A percentile compares a stretch with the other conserved stretches of the same genome.
These are phyloP conservation scores for Claviceps paspali DNA, from an alignment of 2,329 filamentous ascomycete species.

Conservation along the genomic window DNA sequence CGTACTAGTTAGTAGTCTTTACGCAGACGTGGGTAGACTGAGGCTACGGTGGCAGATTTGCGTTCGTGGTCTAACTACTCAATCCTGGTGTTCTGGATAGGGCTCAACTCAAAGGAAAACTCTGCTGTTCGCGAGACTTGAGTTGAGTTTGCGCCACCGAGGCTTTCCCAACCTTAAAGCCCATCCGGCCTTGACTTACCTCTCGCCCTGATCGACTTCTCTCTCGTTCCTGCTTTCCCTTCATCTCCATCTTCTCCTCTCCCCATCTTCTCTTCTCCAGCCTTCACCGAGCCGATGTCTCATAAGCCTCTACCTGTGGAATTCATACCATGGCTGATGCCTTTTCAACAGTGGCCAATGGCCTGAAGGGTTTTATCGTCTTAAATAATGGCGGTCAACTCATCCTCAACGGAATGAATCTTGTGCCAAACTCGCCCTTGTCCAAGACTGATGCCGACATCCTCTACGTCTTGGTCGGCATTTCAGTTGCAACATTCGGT, in stretches of 20 bases:
- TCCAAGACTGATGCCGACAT: constrained; percentile 7
- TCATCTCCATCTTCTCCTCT: background rate
- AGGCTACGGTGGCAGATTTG: too few species aligned
- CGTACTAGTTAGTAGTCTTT: too few species aligned
- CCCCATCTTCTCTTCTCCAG: background rate
- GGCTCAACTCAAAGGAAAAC: too few species aligned
- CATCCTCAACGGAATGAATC: background rate
- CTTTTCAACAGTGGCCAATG: background rate
- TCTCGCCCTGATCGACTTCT: too few species aligned
- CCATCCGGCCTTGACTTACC: too few species aligned
- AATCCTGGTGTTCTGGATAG: too few species aligned
- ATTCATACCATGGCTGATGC: background rate
- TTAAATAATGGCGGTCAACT: background rate
- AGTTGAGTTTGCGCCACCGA: too few species aligned
- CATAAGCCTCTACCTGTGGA: background rate
- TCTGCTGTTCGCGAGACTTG: too few species aligned
- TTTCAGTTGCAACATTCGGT: constrained; percentile 16
- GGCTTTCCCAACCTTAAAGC: too few species aligned
- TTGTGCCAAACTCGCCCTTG: background rate
- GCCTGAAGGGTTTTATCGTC: background rate
- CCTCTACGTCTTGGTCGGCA: constrained; percentile 9
- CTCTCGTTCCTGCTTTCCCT: background rate
- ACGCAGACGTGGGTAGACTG: too few species aligned
- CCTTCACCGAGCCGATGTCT: background rate
- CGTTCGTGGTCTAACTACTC: too few species aligned